Conservation (phyloP, 1,139 yeast genomes). For the Taphrina confusa region DNA sequence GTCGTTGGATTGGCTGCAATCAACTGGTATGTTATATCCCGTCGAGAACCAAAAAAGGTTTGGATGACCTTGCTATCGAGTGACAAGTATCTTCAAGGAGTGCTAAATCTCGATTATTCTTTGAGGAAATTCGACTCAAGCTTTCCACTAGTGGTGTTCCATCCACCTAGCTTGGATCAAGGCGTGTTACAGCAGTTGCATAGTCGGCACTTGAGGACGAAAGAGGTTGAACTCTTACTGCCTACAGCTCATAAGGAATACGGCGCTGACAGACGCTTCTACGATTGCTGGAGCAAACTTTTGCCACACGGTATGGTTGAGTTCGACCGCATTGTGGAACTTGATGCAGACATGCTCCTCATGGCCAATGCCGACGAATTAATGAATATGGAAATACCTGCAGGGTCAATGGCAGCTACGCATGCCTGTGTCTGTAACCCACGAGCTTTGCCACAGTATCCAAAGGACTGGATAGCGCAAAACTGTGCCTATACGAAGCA, state of each 20-base stretch:
- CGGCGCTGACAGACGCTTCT: slow-evolving; percentile 51
- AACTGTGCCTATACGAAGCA: slow-evolving; percentile 55
- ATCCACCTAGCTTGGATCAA: slow-evolving; percentile 51
- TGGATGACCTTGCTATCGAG: slow-evolving; percentile 61
- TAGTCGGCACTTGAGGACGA: slow-evolving; percentile 50
- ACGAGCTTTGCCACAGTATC: slow-evolving; percentile 54
- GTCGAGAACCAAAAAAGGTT: slow-evolving; percentile 43
- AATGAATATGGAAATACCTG: slow-evolving; percentile 50
- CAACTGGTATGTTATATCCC: neutral
- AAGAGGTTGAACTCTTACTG: slow-evolving; percentile 50
- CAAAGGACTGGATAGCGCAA: slow-evolving; percentile 53
- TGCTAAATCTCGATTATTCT: slow-evolving; percentile 54
- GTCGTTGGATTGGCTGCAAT: neutral
- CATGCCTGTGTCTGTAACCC: slow-evolving; percentile 66
- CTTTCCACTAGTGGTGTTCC: slow-evolving; percentile 56
- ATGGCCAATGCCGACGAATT: slow-evolving; percentile 59
- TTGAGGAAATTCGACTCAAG: slow-evolving; percentile 49
- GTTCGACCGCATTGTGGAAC: slow-evolving; percentile 55
- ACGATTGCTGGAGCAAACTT: slow-evolving; percentile 62
- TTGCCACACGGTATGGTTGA: slow-evolving; percentile 55
- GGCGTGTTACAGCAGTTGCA: slow-evolving; percentile 51
- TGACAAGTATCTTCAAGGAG: slow-evolving; percentile 54
- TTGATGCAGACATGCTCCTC: slow-evolving; percentile 61
- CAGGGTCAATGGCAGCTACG: slow-evolving; percentile 55
- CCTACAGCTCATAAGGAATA: slow-evolving; percentile 52